Evolutionary conservation across 1,139 yeast species (phyloP), one percentile per base, ranked within the genome.

Genomic region (Hyphopichia fennica): DNA sequence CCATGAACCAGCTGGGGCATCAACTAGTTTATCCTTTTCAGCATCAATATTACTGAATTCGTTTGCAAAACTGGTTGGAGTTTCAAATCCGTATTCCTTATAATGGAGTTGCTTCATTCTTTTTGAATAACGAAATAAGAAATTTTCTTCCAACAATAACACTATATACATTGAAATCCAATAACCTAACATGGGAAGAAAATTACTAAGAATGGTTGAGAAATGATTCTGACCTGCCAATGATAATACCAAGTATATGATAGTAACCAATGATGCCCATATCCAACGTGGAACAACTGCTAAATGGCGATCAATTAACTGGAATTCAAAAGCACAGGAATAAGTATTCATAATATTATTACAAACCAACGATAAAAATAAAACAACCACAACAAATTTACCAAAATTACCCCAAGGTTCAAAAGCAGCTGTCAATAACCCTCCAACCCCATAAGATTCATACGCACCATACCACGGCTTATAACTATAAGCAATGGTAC

Each of bases 171-270:
- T 87, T 41, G 93, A 82, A 41, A 87, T 79, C 97, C 97, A 90
- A 65, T 90, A 90, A 1, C 96, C 96, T 46, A 90, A 80, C 96
- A 90, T 89, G 9, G 97, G 96, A 52, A 90, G 70, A 67, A 90
- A 90, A 57, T 89, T 90, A n/a, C 90, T 81, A 56, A 90, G 69
- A 47, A 89, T 88, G 3, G 82, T 74, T 37, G 90, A 75, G 58
- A 90, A 86, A 53, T 82, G 81, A 60, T 86, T 70, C 54, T 88
- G 76, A 10, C 97, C 97, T 11, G 81, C 93, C 41, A 85, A 58
- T 1, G 93, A 84, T 59, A 86, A 77, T 1, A 85, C 81, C 52
- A 87, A 69, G 53, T 82, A 84, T 18, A 87, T 67, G 1, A 72
- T 79, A 4, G 91, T 87, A 29, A 86, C 74, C 2, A 79, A 60